phyloP scores from a whole-genome alignment of 2,329 filamentous ascomycete genomes.

The Neopestalotiopsis sp. region DNA sequence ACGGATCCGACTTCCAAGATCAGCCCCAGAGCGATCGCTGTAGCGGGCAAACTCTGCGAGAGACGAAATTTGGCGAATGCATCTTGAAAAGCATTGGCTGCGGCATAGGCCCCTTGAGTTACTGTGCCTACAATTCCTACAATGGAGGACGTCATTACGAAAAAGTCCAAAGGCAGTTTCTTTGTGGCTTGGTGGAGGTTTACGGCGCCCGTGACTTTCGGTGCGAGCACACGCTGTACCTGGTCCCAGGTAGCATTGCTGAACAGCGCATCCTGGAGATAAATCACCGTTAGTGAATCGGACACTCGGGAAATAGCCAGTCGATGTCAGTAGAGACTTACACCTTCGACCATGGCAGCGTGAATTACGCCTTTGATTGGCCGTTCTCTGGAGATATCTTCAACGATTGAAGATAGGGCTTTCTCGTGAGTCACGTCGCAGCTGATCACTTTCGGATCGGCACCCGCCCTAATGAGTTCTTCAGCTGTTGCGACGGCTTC shows the following conservation, averaged over 20 bases:
- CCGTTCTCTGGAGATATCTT: slow-evolving; percentile 21
- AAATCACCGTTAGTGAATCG: no score
- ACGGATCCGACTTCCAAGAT: no score
- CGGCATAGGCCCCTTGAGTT: slow-evolving; percentile 37
- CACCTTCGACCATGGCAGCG: slow-evolving; percentile 25
- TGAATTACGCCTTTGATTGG: slow-evolving; percentile 29
- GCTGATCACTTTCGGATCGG: no score
- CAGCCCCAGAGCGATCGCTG: not conserved
- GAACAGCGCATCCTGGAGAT: no score
- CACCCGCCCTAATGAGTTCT: not conserved
- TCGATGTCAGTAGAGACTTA: slow-evolving; percentile 31
- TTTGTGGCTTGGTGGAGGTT: slow-evolving; percentile 34
- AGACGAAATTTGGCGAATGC: no score
- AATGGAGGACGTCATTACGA: slow-evolving; percentile 28
- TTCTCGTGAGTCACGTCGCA: not conserved
- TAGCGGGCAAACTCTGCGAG: slow-evolving; percentile 31
- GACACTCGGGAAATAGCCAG: no score
- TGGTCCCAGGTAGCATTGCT: no score
- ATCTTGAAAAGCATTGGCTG: slow-evolving; percentile 39
- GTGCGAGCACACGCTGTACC: slow-evolving; percentile 23
- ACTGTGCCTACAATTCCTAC: slow-evolving; percentile 27
- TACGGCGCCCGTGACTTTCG: slow-evolving; percentile 36
- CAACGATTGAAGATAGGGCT: slow-evolving; percentile 19
- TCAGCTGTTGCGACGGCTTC: slow-evolving; percentile 22
- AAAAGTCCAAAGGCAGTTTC: slow-evolving; percentile 32